Percentiles rank a stretch among this genome's conserved stretches.
phyloP scores from a whole-genome alignment of 148 eudicot genomes.

The Rhododendron simsii region DNA sequence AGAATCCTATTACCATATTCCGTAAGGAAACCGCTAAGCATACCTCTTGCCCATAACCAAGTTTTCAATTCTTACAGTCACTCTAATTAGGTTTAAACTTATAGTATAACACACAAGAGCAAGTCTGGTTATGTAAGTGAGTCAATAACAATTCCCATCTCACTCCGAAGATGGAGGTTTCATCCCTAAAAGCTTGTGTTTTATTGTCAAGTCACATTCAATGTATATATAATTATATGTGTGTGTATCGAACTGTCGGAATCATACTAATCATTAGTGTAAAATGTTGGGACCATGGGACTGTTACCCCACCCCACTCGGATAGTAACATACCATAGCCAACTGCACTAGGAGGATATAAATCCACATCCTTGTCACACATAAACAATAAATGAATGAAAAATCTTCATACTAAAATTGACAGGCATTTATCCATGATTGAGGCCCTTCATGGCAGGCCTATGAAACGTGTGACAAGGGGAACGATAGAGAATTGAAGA shows the following conservation, averaged over 20 bases:
- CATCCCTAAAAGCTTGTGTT: background rate
- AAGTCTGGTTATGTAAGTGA: background rate
- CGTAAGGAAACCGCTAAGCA: background rate
- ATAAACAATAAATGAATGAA: background rate
- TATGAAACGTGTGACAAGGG: background rate
- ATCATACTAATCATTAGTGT: too few species aligned
- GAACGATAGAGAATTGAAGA: background rate
- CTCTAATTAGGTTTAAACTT: background rate
- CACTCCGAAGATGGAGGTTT: background rate
- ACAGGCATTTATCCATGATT: background rate
- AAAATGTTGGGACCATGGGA: too few species aligned
- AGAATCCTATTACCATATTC: background rate
- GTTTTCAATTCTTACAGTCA: background rate
- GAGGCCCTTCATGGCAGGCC: conserved; percentile 6
- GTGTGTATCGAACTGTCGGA: too few species aligned
- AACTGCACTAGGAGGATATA: background rate
- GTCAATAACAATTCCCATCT: background rate
- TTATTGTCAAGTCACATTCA: too few species aligned
- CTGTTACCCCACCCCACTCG: too few species aligned
- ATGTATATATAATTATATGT: too few species aligned
- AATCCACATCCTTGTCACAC: background rate
- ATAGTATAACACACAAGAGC: background rate
- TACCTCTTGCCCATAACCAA: background rate
- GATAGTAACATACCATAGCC: too few species aligned
- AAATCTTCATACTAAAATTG: background rate